Evolutionary conservation across 2,329 filamentous ascomycete species (phyloP).

Genomic region (Penicillium oxalicum): DNA sequence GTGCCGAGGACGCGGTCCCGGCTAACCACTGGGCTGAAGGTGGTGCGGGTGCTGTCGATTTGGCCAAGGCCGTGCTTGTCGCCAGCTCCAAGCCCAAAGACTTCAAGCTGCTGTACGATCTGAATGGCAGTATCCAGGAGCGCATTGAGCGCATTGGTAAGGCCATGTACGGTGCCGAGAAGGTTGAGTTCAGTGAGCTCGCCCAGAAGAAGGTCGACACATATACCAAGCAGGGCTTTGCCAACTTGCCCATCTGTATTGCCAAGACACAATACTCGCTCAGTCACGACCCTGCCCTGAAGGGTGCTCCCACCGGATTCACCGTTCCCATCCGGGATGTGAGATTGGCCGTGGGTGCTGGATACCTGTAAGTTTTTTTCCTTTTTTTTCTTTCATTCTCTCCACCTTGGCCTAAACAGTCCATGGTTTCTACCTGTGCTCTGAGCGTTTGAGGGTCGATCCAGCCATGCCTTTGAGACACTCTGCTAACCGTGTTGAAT

Average conservation of each 20-base stretch:
- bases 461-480: neutral
- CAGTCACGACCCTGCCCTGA: constrained; percentile 84
- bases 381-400: too few relatives aligned
- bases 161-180: constrained; percentile 88
- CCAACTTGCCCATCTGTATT: constrained; percentile 88
- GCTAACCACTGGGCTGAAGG: constrained; percentile 97
- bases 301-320: constrained; percentile 92
- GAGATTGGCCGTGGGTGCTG: constrained; percentile 85
- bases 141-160: constrained; percentile 86
- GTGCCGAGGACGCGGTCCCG: constrained; percentile 86
- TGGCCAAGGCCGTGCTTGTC: constrained; percentile 79
- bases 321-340: constrained; percentile 93
- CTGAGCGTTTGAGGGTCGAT: too few relatives aligned
- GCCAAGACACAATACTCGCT: constrained; percentile 98
- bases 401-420: too few relatives aligned
- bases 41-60: constrained; percentile 79
- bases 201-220: constrained; percentile 95
- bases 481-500: constrained; percentile 6
- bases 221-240: constrained; percentile 87
- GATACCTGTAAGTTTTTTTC: constrained; percentile 64
- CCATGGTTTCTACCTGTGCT: too few relatives aligned
- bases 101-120: constrained; percentile 79
- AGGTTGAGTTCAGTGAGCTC: constrained; percentile 86
- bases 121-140: constrained; percentile 73
- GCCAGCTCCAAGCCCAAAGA: constrained; percentile 78